Evolutionary conservation across 2,329 filamentous ascomycete species (phyloP).

Genomic region (Alternaria triticina): DNA sequence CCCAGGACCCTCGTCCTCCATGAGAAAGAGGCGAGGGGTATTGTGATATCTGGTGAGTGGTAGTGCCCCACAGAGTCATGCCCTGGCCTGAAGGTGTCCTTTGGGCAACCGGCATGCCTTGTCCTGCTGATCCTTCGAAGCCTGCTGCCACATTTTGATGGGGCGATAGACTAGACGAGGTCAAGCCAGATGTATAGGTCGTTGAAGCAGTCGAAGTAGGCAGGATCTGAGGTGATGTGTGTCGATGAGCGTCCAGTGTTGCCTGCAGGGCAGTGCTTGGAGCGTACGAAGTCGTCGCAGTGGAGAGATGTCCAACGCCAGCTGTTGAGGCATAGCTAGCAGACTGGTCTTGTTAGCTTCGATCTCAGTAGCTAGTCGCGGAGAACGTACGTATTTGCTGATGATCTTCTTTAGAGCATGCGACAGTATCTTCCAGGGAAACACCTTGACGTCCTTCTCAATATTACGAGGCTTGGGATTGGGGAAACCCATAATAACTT

Average conservation of each 20-base stretch:
- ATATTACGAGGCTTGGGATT: conserved; percentile 96
- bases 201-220: conserved; percentile 53
- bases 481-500: conserved; percentile 97
- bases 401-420: conserved; percentile 97
- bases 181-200: conserved; percentile 52
- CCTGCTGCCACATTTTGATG: conserved; percentile 50
- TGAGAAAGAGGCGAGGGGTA: conserved; percentile 40
- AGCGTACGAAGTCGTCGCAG: conserved; percentile 41
- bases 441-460: conserved; percentile 99
- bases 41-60: conserved; percentile 41
- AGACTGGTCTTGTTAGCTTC: conserved; percentile 58
- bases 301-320: conserved; percentile 52
- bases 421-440: conserved; percentile 90
- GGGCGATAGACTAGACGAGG: conserved; percentile 54
- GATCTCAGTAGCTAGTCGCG: conserved; percentile 23
- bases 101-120: conserved; percentile 42
- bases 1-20: conserved; percentile 44
- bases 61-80: conserved; percentile 45
- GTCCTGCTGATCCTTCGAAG: conserved; percentile 47
- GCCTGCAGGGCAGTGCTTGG: conserved; percentile 56
- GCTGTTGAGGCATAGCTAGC: conserved; percentile 74
- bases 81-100: conserved; percentile 40
- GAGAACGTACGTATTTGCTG: conserved; percentile 80
- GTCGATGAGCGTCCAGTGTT: conserved; percentile 55
- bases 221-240: conserved; percentile 57